Evolutionary conservation across 2,329 filamentous ascomycete genomes (phyloP), one percentile per base, ranked within the genome.

Genomic region (Myriosclerotinia scirpicola): DNA sequence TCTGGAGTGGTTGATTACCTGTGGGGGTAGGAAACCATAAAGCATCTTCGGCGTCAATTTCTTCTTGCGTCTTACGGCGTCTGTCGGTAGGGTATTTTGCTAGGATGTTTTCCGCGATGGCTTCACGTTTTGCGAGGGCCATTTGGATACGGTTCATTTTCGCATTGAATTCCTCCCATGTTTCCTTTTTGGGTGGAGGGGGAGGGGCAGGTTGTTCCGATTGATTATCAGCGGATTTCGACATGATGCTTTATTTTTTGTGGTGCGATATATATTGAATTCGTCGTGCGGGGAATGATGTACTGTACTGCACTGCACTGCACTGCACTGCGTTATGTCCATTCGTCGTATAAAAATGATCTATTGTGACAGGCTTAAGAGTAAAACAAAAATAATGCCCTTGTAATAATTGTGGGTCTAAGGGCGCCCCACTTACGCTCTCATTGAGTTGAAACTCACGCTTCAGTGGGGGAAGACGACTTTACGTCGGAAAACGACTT

Each of bases 1-100:
- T 75, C 14, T 76, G 76, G 34, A 77, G 69, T 30, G 76, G 75
- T 22, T 77, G 71, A 48, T 74, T 70, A 55, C 70, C 68, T 44
- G 75, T 73, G 61, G 73, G 69, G 17, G 65, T 69, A 46, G 69
- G 71, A 54, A 76, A 77, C 4, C 76, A 68, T 12, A 66, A 54
- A 2, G 70, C 72, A 68, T 77, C 75, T 69, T 76, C 74, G 11
- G 74, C 75, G 36, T 76, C 73, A n/a, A 76, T 69, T 65, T 77
- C 72, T 67, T 72, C 75, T 52, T 74, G 65, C n/a, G 75, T 74
- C 65, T 75, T 74, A 30, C 65, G 54, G 8, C 69, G 70, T 14
- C 72, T 70, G 8, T 71, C 67, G 38, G 71, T 73, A 74, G 75
- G 76, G 58, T 73, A 74, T 52, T 74, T 73, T 42, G 64, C 64